A percentile compares a stretch with the other conserved stretches of the same genome.
Evolutionary conservation across 495 filamentous ascomycete genomes (phyloP).

Genomic region (Xylaria venustula): DNA sequence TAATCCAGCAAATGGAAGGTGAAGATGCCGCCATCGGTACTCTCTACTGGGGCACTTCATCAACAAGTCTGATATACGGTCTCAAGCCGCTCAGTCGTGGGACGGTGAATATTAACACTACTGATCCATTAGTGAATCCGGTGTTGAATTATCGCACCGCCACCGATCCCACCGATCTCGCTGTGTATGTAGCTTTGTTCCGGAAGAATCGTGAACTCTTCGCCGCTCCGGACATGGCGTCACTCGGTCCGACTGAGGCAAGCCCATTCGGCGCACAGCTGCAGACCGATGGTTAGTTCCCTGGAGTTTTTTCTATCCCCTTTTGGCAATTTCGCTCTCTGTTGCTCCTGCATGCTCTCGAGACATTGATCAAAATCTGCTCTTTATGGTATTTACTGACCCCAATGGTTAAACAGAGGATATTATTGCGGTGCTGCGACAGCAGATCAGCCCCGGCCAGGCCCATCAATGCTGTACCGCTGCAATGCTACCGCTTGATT

Average conservation of each 20-base stretch:
- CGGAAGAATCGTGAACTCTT: constrained; percentile 40
- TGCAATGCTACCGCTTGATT: constrained; percentile 42
- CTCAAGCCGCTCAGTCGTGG: constrained; percentile 43
- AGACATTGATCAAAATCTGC: too few relatives aligned
- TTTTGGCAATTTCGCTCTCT: too few relatives aligned
- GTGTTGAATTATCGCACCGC: constrained; percentile 33
- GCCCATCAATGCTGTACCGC: constrained; percentile 42
- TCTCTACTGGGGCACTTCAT: constrained; percentile 36
- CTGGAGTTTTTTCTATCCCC: too few relatives aligned
- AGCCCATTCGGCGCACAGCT: constrained; percentile 24
- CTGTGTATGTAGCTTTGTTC: constrained; percentile 31
- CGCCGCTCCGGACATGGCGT: constrained; percentile 38
- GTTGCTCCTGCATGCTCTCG: too few relatives aligned
- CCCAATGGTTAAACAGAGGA: too few relatives aligned
- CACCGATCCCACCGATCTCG: constrained; percentile 35
- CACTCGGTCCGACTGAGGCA: constrained; percentile 36
- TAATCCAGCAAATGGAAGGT: constrained; percentile 25
- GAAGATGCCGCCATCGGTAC: constrained; percentile 25
- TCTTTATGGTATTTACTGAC: too few relatives aligned
- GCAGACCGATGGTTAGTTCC: constrained; percentile 24
- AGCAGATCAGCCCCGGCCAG: constrained; percentile 30
- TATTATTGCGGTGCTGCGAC: constrained; percentile 27
- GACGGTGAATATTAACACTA: constrained; percentile 37
- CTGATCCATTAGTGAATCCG: constrained; percentile 33
- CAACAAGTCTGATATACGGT: constrained; percentile 33